A percentile compares a stretch with the other conserved stretches of the same genome.
phyloP scores from a whole-genome alignment of 805 yeast genomes.

The Schwanniomyces vanrijiae region DNA sequence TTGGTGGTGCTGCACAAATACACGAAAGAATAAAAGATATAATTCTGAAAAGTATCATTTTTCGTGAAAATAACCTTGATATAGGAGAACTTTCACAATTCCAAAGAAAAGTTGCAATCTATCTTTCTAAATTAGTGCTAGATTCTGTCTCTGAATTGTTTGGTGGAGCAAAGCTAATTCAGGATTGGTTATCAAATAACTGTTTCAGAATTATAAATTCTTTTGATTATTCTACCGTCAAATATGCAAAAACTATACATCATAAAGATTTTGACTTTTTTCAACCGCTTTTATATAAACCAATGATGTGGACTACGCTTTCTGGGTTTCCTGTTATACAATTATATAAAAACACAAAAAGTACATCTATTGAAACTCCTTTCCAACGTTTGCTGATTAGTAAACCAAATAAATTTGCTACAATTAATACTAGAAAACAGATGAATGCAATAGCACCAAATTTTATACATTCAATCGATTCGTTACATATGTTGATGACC shows the following conservation, averaged over 20 bases:
- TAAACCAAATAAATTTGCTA: slow-evolving; percentile 18
- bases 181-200: slow-evolving; percentile 35
- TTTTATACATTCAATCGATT: slow-evolving; percentile 43
- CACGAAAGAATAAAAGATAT: slow-evolving; percentile 19
- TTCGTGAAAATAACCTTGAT: slow-evolving; percentile 1
- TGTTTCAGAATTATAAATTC: slow-evolving; percentile 30
- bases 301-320: slow-evolving; percentile 43
- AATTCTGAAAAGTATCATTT: slow-evolving; percentile 9
- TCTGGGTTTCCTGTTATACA: slow-evolving; percentile 44
- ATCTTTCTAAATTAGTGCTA: slow-evolving; percentile 21
- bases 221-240: slow-evolving; percentile 15
- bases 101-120: slow-evolving; percentile 7
- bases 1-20: slow-evolving; percentile 39
- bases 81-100: background rate
- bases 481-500: slow-evolving; percentile 40
- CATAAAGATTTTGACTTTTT: slow-evolving; percentile 16
- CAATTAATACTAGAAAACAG: slow-evolving; percentile 29
- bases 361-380: slow-evolving; percentile 15
- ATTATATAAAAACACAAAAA: slow-evolving; percentile 22
- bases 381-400: slow-evolving; percentile 20
- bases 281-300: slow-evolving; percentile 19
- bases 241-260: slow-evolving; percentile 1
- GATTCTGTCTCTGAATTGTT: slow-evolving; percentile 30
- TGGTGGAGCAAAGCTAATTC: slow-evolving; percentile 30
- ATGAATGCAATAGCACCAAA: slow-evolving; percentile 42